Conservation (phyloP, 2,329 filamentous ascomycete species). For the Cordyceps sp. region DNA sequence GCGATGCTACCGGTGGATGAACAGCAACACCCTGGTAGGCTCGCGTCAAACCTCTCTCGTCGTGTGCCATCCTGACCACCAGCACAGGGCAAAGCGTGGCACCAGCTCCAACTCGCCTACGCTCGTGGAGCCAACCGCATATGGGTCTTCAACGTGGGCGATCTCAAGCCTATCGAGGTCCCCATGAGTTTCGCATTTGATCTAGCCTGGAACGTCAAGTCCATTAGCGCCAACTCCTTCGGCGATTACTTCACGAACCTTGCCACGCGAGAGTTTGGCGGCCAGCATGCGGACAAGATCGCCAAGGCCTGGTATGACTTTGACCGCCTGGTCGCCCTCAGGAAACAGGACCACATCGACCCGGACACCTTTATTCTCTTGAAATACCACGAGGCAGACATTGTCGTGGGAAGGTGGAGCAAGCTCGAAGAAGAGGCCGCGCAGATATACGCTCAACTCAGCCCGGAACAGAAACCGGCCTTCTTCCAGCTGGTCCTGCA, state of each 20-base stretch:
- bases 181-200: slow-evolving; percentile 38
- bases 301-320: slow-evolving; percentile 35
- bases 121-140: slow-evolving; percentile 28
- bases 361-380: slow-evolving; percentile 37
- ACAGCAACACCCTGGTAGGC: slow-evolving; percentile 37
- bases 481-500: slow-evolving; percentile 47
- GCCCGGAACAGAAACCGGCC: slow-evolving; percentile 26
- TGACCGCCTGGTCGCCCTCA: slow-evolving; percentile 27
- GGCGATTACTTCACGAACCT: slow-evolving; percentile 26
- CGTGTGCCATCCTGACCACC: too few relatives aligned
- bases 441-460: slow-evolving; percentile 24
- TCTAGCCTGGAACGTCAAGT: slow-evolving; percentile 37
- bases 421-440: slow-evolving; percentile 26
- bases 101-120: slow-evolving; percentile 41
- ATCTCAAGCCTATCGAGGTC: slow-evolving; percentile 40
- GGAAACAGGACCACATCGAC: slow-evolving; percentile 45
- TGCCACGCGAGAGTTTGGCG: slow-evolving; percentile 33
- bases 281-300: slow-evolving; percentile 25
- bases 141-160: slow-evolving; percentile 48
- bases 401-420: slow-evolving; percentile 34
- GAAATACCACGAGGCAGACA: slow-evolving; percentile 44
- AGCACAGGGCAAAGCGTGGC: slow-evolving; percentile 18
- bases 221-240: slow-evolving; percentile 20
- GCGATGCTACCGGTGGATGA: slow-evolving; percentile 44
- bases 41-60: accelerated